Conservation (phyloP, 257 asterid species). For the Ilex asprella region DNA sequence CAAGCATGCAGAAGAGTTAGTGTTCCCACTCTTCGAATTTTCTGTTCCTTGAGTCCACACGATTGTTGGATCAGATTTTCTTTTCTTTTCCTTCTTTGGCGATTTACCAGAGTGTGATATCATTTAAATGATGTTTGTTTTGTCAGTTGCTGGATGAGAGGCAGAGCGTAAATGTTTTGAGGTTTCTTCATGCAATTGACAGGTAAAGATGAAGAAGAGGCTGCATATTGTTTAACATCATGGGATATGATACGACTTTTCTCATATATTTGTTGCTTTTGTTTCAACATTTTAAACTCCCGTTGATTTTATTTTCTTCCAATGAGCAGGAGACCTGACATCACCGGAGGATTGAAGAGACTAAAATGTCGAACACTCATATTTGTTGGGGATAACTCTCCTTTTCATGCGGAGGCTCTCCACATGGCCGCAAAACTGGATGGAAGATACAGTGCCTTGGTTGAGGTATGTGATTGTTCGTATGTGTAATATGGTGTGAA, state of each 20-base stretch:
- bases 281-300: constrained; percentile 5
- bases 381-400: constrained; percentile 81
- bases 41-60: neutral
- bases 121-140: constrained; percentile 5
- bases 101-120: constrained; percentile 1
- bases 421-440: constrained; percentile 70
- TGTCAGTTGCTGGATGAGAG: constrained; percentile 83
- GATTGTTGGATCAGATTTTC: neutral
- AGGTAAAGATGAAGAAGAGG: constrained; percentile 29
- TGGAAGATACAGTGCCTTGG: constrained; percentile 76
- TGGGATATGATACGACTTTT: neutral
- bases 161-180: constrained; percentile 67
- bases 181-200: constrained; percentile 76
- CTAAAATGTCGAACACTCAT: constrained; percentile 71
- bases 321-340: constrained; percentile 71
- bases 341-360: constrained; percentile 57
- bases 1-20: constrained; percentile 58
- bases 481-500: neutral
- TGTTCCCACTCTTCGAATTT: neutral
- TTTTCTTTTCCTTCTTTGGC: neutral
- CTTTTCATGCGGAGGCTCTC: constrained; percentile 66
- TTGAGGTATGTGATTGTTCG: constrained; percentile 55
- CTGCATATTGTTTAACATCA: neutral
- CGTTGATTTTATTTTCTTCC: constrained; percentile 10
- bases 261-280: neutral